Base-by-base conservation (phyloP, 257 asterid species). In the Marsdenia floribunda region DNA sequence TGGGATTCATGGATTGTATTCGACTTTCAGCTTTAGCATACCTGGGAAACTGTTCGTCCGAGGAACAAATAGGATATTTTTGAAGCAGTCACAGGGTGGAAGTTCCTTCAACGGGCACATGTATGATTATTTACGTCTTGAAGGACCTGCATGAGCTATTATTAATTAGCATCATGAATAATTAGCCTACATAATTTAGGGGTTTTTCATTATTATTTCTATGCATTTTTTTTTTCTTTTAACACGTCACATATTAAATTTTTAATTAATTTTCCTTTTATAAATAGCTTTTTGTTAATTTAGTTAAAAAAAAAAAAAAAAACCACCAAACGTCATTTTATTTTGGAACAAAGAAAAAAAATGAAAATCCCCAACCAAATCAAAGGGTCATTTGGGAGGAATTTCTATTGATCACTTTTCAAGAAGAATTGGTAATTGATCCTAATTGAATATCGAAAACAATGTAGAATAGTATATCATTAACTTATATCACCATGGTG, bases 61-160 rank as follows among this genome's bases (percentile, higher is more conserved):
- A 3, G 76, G 85, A 15, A 84, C 60, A 4, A 89, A 93, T 64
- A 67, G 77, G 12, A 81, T 91, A 26, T 88, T 78, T n/a, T 85
- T 91, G 69, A 87, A 76, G 44, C 96, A 89, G 60, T 52, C 90
- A 0, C 87, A 87, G 73, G 92, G 87, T 7, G 75, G 53, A 7
- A 73, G 70, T 50, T 85, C 87, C 40, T 93, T 88, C 87, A 85
- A 12, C 70, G 95, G 95, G 69, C 5, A 91, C 50, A 84, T 93
- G 96, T 93, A 93, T 53, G 98, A 93, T 76, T 93, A 90, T 67
- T 83, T 93, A 38, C 91, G 97, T 33, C 80, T 93, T 0, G 98
- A 93, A 86, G 93, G 85, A 38, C 76, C 83, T 0, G 6, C 26
- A 74, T 46, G 9, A 59, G 13, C 33, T 29, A 29, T 29, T 29